These are phyloP conservation scores for Lizonia empirigonia DNA, from an alignment of 2,329 filamentous ascomycete genomes.

Conservation along the genomic window DNA sequence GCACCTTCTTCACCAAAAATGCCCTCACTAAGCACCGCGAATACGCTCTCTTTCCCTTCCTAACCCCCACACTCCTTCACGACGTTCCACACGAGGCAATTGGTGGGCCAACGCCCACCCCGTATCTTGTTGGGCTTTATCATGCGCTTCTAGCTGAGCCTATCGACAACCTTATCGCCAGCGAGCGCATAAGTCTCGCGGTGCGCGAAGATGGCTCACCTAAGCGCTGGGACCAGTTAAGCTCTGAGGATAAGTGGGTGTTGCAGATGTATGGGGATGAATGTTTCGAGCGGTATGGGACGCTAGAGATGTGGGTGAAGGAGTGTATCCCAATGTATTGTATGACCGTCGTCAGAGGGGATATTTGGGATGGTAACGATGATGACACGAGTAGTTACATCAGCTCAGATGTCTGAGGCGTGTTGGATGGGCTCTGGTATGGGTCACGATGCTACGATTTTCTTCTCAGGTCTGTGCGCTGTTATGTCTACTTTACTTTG, in stretches of 20 bases:
- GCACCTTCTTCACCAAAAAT: slow-evolving; percentile 20
- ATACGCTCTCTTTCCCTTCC: slow-evolving; percentile 6
- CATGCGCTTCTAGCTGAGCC: slow-evolving; percentile 18
- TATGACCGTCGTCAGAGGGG: slow-evolving; percentile 31
- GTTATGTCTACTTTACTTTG: no score
- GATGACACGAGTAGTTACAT: slow-evolving; percentile 5
- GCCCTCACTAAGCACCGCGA: slow-evolving; percentile 27
- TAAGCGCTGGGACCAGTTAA: slow-evolving; percentile 20
- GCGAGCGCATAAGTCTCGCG: slow-evolving; percentile 14
- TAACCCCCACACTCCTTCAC: neutral
- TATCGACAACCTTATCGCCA: slow-evolving; percentile 7
- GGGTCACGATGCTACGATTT: neutral
- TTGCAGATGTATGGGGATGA: slow-evolving; percentile 39
- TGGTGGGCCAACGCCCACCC: no score
- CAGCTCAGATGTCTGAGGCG: neutral
- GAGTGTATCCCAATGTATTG: slow-evolving; percentile 34
- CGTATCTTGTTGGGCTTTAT: slow-evolving; percentile 18
- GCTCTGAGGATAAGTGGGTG: slow-evolving; percentile 32
- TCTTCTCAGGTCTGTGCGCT: no score
- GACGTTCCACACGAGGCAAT: neutral
- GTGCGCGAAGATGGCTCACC: slow-evolving; percentile 13
- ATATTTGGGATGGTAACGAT: slow-evolving; percentile 18
- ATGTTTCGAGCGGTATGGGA: slow-evolving; percentile 36
- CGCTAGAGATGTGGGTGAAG: slow-evolving; percentile 32
- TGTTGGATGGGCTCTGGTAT: neutral